Evolutionary conservation across 116 monocot genomes (phyloP).

Genomic region (Trichopus zeylanicus): DNA sequence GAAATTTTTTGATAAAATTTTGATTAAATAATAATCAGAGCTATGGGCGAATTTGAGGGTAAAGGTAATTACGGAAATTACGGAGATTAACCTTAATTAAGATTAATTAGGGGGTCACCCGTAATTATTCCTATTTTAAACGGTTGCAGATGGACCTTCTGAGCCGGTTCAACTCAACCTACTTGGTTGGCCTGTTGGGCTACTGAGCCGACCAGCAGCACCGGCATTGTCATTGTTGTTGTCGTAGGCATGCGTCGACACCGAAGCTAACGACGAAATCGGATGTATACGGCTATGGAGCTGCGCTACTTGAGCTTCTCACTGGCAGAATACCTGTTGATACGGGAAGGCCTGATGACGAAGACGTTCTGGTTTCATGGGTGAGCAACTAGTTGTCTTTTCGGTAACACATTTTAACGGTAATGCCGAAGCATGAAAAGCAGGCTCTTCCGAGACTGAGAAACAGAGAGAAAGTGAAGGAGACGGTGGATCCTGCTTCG

Average conservation of each 20-base stretch:
- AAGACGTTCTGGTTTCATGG: conserved; percentile 71
- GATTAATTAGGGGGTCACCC: too few species aligned
- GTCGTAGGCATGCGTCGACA: conserved; percentile 60
- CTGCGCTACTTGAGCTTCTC: conserved; percentile 68
- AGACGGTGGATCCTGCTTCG: conserved; percentile 63
- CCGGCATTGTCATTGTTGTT: conserved; percentile 59
- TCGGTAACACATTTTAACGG: too few species aligned
- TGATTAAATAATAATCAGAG: too few species aligned
- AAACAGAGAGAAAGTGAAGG: conserved; percentile 53
- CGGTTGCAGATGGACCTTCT: conserved; percentile 62
- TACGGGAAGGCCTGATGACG: conserved; percentile 43
- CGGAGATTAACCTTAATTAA: too few species aligned
- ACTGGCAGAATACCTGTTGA: conserved; percentile 67
- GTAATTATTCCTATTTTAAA: too few species aligned
- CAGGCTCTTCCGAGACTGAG: conserved; percentile 72
- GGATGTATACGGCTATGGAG: conserved; percentile 86
- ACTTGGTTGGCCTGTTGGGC: conserved; percentile 63
- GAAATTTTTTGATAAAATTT: too few species aligned
- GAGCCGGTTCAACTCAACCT: conserved; percentile 45
- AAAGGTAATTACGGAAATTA: too few species aligned
- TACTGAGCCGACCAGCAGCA: conserved; percentile 85
- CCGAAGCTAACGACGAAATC: conserved; percentile 80
- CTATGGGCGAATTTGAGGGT: too few species aligned
- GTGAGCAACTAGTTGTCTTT: conserved; percentile 26
- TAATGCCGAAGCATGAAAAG: background rate